phyloP scores from a whole-genome alignment of 257 asterid species.

The Cruciata laevipes region DNA sequence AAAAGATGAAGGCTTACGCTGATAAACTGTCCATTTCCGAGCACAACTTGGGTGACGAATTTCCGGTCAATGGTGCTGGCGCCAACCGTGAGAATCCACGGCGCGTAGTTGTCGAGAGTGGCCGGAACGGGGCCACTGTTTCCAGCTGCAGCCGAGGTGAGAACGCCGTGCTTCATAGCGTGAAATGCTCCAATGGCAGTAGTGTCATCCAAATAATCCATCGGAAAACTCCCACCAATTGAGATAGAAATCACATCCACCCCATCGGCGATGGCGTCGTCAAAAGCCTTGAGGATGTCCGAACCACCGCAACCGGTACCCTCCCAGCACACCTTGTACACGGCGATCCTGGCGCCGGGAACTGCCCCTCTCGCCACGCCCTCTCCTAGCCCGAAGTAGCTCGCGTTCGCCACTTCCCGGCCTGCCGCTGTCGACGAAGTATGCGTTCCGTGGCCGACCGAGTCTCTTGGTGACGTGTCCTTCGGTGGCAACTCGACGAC shows the following conservation, averaged over 20 bases:
- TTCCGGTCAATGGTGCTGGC: conserved; percentile 42
- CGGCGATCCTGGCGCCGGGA: conserved; percentile 43
- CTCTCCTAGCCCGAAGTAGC: conserved; percentile 41
- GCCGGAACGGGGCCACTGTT: conserved; percentile 31
- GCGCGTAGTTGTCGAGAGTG: conserved; percentile 23
- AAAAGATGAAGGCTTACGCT: conserved; percentile 21
- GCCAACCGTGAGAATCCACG: conserved; percentile 40
- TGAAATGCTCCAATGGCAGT: conserved; percentile 27
- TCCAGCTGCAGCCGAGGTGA: conserved; percentile 35
- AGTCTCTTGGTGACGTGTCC: conserved; percentile 3
- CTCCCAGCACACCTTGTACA: conserved; percentile 50
- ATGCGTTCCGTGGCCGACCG: not conserved
- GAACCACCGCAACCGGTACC: conserved; percentile 1
- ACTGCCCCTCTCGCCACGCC: conserved; percentile 47
- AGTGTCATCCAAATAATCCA: conserved; percentile 19
- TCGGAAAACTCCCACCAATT: not conserved
- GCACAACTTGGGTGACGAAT: conserved; percentile 22
- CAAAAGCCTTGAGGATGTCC: not conserved
- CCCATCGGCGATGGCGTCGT: conserved; percentile 11
- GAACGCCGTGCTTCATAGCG: conserved; percentile 20
- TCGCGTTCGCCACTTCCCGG: conserved; percentile 25
- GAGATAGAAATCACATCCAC: conserved; percentile 5
- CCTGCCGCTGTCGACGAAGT: conserved; percentile 11
- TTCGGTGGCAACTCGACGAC: not conserved
- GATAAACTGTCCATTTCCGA: conserved; percentile 31